A percentile compares a stretch with the other conserved stretches of the same genome.
Conservation (phyloP, 2,329 filamentous ascomycete genomes). For the Alternaria metachromatica region DNA sequence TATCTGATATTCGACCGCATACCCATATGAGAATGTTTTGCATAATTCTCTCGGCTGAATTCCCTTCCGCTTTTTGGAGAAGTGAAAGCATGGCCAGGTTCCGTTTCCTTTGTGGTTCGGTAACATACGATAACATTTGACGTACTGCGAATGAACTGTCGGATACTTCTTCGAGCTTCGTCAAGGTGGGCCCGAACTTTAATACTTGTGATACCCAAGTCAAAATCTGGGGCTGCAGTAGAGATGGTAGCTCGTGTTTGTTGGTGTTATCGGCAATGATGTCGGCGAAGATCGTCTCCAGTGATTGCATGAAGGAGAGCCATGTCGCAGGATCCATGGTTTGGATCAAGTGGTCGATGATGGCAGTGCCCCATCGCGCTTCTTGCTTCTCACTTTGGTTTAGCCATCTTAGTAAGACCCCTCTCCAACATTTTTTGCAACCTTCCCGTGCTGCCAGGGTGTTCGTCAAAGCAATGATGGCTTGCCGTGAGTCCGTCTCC, state of each 20-base stretch:
- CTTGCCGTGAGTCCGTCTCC: slow-evolving; percentile 3
- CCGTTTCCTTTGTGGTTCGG: slow-evolving; percentile 14
- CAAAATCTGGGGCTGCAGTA: slow-evolving; percentile 7
- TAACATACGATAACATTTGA: slow-evolving; percentile 21
- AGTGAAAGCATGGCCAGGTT: slow-evolving; percentile 23
- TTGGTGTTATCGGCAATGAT: slow-evolving; percentile 9
- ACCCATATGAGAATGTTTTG: slow-evolving; percentile 25
- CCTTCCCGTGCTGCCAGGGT: slow-evolving; percentile 18
- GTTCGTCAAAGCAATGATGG: slow-evolving; percentile 25
- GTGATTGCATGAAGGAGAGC: slow-evolving; percentile 27
- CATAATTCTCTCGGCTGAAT: slow-evolving; percentile 26
- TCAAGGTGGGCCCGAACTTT: slow-evolving; percentile 17
- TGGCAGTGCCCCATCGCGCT: background rate
- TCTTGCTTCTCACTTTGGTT: slow-evolving; percentile 9
- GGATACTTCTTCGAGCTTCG: slow-evolving; percentile 24
- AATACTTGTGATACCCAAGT: slow-evolving; percentile 3
- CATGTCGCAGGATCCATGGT: slow-evolving; percentile 29
- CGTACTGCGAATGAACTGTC: slow-evolving; percentile 13
- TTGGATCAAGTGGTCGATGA: slow-evolving; percentile 22
- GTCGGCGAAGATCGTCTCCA: slow-evolving; percentile 27
- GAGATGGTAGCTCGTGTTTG: slow-evolving; percentile 11
- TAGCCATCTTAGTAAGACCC: slow-evolving; percentile 25
- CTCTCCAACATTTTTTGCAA: slow-evolving; percentile 27
- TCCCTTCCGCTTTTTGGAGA: slow-evolving; percentile 15
- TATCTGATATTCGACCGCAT: slow-evolving; percentile 12